Conservation (phyloP, 176 grass and related monocot genomes). For the Guadua angustifolia region DNA sequence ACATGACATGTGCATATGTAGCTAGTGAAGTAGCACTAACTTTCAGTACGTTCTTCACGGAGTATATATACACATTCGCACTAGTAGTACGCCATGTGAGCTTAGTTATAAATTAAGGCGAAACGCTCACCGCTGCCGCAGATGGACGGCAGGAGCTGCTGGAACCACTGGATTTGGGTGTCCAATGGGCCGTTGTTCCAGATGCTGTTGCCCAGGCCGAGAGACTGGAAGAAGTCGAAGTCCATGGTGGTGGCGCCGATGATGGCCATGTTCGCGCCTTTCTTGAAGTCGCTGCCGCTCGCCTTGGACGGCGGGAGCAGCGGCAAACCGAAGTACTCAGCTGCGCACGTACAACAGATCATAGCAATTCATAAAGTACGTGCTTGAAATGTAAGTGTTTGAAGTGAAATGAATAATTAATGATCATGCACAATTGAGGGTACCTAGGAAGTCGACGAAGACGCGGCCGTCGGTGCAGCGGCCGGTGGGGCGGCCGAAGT, state of each 20-base stretch:
- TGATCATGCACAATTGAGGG: neutral
- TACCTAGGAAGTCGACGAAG: slow-evolving; percentile 73
- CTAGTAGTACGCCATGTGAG: neutral
- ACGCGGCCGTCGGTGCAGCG: slow-evolving; percentile 76
- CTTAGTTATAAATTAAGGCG: neutral
- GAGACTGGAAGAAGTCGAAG: slow-evolving; percentile 63
- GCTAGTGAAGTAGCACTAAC: neutral
- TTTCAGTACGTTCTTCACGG: neutral
- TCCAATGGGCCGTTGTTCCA: slow-evolving; percentile 71
- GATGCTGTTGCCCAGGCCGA: slow-evolving; percentile 59
- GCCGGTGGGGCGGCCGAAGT: slow-evolving; percentile 68
- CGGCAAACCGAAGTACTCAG: slow-evolving; percentile 67
- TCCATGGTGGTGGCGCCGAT: slow-evolving; percentile 76
- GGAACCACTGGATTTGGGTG: slow-evolving; percentile 79
- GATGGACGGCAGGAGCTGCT: slow-evolving; percentile 71
- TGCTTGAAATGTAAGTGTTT: too few species aligned
- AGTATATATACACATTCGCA: neutral
- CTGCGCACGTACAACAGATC: slow-evolving; percentile 23
- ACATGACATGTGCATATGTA: neutral
- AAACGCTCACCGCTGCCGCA: slow-evolving; percentile 51
- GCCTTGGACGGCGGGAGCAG: slow-evolving; percentile 70
- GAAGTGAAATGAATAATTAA: too few species aligned
- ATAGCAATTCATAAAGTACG: neutral
- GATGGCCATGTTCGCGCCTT: slow-evolving; percentile 89
- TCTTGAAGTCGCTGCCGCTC: slow-evolving; percentile 53